Evolutionary conservation across 805 yeast genomes (phyloP).

Genomic region (Lachancea dasiensis): DNA sequence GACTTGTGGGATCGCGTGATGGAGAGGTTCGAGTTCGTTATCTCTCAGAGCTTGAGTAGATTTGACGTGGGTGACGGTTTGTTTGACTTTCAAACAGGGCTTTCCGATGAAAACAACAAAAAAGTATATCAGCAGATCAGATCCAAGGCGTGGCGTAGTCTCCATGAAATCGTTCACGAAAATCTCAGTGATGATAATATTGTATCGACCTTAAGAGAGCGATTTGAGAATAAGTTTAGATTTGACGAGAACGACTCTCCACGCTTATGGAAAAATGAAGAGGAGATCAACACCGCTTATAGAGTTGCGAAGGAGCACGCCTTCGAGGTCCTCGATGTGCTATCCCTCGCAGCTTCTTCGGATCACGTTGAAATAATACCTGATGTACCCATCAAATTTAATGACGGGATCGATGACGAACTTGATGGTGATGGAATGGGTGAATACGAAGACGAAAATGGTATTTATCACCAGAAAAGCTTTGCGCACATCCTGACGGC

Average conservation of each 20-base stretch:
- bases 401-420: slow-evolving; percentile 21
- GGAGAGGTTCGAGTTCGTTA: slow-evolving; percentile 36
- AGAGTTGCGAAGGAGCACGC: slow-evolving; percentile 55
- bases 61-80: slow-evolving; percentile 18
- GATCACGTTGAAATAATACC: slow-evolving; percentile 57
- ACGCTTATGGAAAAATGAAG: slow-evolving; percentile 65
- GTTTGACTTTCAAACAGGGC: slow-evolving; percentile 65
- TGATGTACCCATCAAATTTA: slow-evolving; percentile 38
- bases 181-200: slow-evolving; percentile 61
- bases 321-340: slow-evolving; percentile 50
- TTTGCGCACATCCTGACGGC: slow-evolving; percentile 56
- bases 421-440: slow-evolving; percentile 27
- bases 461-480: slow-evolving; percentile 35
- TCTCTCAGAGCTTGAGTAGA: slow-evolving; percentile 29
- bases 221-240: slow-evolving; percentile 76
- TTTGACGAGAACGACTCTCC: slow-evolving; percentile 83
- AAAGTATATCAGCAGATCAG: slow-evolving; percentile 40
- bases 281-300: slow-evolving; percentile 65
- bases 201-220: slow-evolving; percentile 60
- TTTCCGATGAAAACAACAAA: slow-evolving; percentile 38
- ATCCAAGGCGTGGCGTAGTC: slow-evolving; percentile 57
- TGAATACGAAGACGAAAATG: slow-evolving; percentile 35
- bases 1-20: slow-evolving; percentile 59
- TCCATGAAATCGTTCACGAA: slow-evolving; percentile 54
- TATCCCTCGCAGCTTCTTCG: slow-evolving; percentile 47